Base-by-base conservation (phyloP, 2,329 filamentous ascomycete genomes). In the Mycogone perniciosa region DNA sequence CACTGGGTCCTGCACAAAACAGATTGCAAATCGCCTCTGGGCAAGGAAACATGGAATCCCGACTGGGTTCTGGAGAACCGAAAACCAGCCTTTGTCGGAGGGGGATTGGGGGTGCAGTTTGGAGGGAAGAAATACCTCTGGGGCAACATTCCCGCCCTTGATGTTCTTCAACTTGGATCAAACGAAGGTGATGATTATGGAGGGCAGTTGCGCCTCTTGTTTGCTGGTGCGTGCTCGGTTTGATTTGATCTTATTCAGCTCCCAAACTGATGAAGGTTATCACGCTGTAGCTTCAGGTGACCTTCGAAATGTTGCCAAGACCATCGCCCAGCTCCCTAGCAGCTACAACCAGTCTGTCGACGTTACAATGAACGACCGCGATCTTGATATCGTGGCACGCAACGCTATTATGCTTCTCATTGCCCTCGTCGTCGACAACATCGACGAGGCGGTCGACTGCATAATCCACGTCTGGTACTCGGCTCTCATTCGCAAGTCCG, bases 381-480 rank as follows among this genome's bases (percentile, higher is more conserved):
- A 51, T 27, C 7, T 41, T 8, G 48, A 51, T 11, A 39, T 51
- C 6, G 27, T 46, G 7, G 43, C 43, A 5, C 42, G 48, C 11
- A 51, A 51, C 38, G 48, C 7, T 26, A 42, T 51, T 3, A 7
- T 51, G 6, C 38, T 51, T 4, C 48, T 51, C 5, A 46, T 51
- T n/a, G 39, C 46, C 7, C 38, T 57, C n/a, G 26, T 49, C 1
- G 37, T 49, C 3, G 42, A 51, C 1, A 29, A 57, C n/a, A 34
- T 37, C 2, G 38, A 56, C 0, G 46, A 48, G 6, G 57, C 57
- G 1, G 46, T 51, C 1, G 54, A 57, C 30, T 53, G 46, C 47
- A 59, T 59, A 7, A 54, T 59, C 4, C 56, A 59, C 29, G 11
- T 57, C 35, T 59, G 56, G 57, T 59, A 59, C 29, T 59, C 56